Conservation (phyloP, 2,329 filamentous ascomycete species). For the Arthrinium phaeospermum region DNA sequence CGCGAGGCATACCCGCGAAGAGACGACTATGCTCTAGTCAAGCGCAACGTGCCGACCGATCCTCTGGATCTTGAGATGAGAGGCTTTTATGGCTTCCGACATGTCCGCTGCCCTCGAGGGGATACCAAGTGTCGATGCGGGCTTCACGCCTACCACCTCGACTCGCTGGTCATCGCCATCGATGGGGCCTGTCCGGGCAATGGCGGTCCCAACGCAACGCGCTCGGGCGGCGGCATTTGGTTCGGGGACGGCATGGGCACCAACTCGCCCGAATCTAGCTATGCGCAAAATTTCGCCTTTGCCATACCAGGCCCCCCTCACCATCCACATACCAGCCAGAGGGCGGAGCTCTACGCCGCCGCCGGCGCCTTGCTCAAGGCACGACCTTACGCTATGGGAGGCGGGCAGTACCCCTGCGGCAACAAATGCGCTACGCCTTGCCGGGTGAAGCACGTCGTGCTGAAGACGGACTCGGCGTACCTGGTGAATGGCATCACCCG, state of each 20-base stretch:
- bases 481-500: slow-evolving; percentile 51
- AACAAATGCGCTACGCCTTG: slow-evolving; percentile 43
- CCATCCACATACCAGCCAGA: slow-evolving; percentile 52
- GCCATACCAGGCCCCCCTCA: slow-evolving; percentile 33
- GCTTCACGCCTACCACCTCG: slow-evolving; percentile 20
- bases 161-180: slow-evolving; percentile 47
- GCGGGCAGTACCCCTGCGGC: slow-evolving; percentile 23
- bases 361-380: slow-evolving; percentile 52
- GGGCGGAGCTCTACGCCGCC: slow-evolving; percentile 61
- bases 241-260: slow-evolving; percentile 22
- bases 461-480: slow-evolving; percentile 61
- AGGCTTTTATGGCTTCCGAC: neutral
- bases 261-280: slow-evolving; percentile 36
- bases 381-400: slow-evolving; percentile 8
- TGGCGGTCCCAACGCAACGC: slow-evolving; percentile 42
- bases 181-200: slow-evolving; percentile 54
- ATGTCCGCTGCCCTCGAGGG: neutral
- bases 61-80: neutral
- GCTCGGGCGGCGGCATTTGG: slow-evolving; percentile 46
- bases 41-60: neutral
- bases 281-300: slow-evolving; percentile 50
- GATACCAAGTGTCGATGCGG: neutral
- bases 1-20: neutral
- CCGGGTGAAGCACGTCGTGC: slow-evolving; percentile 51
- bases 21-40: too few species aligned